A percentile compares a stretch with the other conserved stretches of the same genome.
phyloP scores from a whole-genome alignment of 257 asterid genomes.

The Galeopsis tetrahit region DNA sequence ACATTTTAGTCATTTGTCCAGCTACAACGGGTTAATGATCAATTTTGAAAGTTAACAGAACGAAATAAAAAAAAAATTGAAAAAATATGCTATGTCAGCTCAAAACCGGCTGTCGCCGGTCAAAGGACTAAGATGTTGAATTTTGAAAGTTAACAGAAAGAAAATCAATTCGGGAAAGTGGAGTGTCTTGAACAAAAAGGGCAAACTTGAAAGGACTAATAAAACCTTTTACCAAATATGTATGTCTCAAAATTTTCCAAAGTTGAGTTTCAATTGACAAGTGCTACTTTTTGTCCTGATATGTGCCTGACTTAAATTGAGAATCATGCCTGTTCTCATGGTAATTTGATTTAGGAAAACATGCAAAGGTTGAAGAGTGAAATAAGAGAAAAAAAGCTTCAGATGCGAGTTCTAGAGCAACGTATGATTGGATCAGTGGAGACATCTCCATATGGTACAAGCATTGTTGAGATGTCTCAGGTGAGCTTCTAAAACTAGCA shows the following conservation, averaged over 20 bases:
- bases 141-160: too few relatives aligned
- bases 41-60: too few relatives aligned
- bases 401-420: constrained; percentile 70
- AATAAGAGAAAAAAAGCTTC: constrained; percentile 70
- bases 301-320: constrained; percentile 16
- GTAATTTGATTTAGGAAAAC: constrained; percentile 53
- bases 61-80: too few relatives aligned
- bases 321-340: constrained; percentile 30
- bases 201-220: too few relatives aligned
- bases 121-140: too few relatives aligned
- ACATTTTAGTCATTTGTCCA: too few relatives aligned
- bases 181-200: too few relatives aligned
- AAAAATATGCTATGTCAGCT: too few relatives aligned
- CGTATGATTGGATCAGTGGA: constrained; percentile 84
- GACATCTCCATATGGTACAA: constrained; percentile 57
- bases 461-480: constrained; percentile 61
- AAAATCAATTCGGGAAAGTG: too few relatives aligned
- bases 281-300: constrained; percentile 6
- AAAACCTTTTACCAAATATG: too few relatives aligned
- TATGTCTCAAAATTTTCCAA: not conserved
- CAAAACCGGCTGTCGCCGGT: too few relatives aligned
- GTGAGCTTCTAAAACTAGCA: constrained; percentile 38
- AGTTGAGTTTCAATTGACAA: not conserved
- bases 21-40: too few relatives aligned
- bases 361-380: constrained; percentile 68